Evolutionary conservation across 1,284 basidiomycete species (phyloP).

Genomic region (Ustilago trichophora): DNA sequence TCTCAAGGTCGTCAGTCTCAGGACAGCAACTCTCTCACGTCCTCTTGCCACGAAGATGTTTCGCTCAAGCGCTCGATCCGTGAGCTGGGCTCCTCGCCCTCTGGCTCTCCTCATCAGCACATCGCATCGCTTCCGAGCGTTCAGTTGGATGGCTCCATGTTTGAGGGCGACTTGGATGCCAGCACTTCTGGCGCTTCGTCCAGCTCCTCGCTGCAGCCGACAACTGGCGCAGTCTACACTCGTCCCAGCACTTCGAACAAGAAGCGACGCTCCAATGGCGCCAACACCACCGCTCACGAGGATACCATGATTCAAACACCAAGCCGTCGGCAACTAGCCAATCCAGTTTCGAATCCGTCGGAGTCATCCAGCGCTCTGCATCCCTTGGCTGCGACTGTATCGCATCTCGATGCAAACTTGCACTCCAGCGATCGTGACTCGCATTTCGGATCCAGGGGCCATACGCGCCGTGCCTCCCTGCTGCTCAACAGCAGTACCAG

Average conservation of each 20-base stretch:
- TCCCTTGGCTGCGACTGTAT: neutral
- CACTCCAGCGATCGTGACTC: neutral
- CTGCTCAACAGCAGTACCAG: conserved; percentile 38
- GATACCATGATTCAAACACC: no score
- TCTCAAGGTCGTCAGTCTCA: neutral
- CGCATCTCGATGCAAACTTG: neutral
- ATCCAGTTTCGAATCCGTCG: no score
- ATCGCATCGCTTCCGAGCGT: neutral
- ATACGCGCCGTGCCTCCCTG: conserved; percentile 19
- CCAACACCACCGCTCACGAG: neutral
- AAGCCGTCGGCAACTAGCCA: no score
- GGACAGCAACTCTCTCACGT: neutral
- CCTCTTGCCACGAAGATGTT: conserved; percentile 1
- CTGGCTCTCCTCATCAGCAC: conserved; percentile 17
- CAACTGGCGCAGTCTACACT: neutral
- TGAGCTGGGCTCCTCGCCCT: conserved; percentile 28
- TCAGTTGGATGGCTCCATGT: no score
- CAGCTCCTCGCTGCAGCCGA: neutral
- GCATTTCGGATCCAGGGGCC: neutral
- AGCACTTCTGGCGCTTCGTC: neutral
- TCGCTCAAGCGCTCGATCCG: conserved; percentile 28
- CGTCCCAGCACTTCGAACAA: conserved; percentile 10
- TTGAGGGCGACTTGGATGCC: neutral
- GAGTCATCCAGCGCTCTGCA: no score
- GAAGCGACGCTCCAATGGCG: conserved; percentile 16